These are phyloP conservation scores for Penicillium robsamsonii DNA, from an alignment of 495 filamentous ascomycete genomes.

Conservation along the genomic window DNA sequence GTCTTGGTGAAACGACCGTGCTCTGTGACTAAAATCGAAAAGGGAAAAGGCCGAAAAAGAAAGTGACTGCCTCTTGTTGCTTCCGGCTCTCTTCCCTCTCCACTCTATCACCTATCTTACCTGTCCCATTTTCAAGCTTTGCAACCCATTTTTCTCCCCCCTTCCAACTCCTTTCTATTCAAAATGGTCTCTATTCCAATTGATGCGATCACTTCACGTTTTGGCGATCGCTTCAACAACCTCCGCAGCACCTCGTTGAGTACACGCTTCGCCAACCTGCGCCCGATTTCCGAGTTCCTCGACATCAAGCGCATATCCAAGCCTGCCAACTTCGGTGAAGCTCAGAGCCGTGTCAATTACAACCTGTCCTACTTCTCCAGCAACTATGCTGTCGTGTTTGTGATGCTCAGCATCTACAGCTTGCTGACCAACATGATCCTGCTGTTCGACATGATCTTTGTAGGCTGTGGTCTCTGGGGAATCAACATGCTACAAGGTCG, in stretches of 20 bases:
- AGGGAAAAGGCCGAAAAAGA: constrained; percentile 17
- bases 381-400: constrained; percentile 94
- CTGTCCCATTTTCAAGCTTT: constrained; percentile 6
- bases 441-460: constrained; percentile 87
- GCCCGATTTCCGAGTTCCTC: constrained; percentile 88
- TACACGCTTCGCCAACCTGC: constrained; percentile 86
- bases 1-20: not conserved
- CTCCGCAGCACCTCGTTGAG: constrained; percentile 73
- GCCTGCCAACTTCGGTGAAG: constrained; percentile 83
- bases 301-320: constrained; percentile 94
- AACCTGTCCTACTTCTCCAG: constrained; percentile 95
- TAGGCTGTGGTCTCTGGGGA: constrained; percentile 79
- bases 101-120: constrained; percentile 1
- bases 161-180: constrained; percentile 14
- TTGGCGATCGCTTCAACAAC: constrained; percentile 73
- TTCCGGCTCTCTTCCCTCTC: constrained; percentile 7
- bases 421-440: constrained; percentile 79
- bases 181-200: constrained; percentile 90
- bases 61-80: constrained; percentile 12
- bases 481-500: constrained; percentile 84
- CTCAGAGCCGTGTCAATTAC: constrained; percentile 94
- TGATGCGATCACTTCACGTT: constrained; percentile 83
- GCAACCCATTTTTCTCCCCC: constrained; percentile 5
- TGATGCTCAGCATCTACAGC: constrained; percentile 94
- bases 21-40: constrained; percentile 21